Conservation (phyloP, 78 protist genomes). For the Monocercomonoides exilis region DNA sequence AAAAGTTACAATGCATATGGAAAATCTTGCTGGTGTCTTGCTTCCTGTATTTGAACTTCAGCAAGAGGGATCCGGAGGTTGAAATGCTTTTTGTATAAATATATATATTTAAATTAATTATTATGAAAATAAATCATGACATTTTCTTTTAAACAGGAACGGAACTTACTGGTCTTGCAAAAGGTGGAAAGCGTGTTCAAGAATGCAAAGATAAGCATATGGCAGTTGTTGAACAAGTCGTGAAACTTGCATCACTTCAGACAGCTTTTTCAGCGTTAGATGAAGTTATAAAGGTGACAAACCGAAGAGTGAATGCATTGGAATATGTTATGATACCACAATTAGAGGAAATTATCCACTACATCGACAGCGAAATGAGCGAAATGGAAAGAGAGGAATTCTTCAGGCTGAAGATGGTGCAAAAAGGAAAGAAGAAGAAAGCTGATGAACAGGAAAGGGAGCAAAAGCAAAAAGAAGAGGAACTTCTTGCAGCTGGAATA, state of each 20-base stretch:
- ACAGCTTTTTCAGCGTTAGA: conserved; percentile 87
- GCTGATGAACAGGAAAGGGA: neutral
- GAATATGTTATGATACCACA: conserved; percentile 90
- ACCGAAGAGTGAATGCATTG: conserved; percentile 97
- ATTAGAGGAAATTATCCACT: conserved; percentile 66
- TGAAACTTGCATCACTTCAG: conserved; percentile 82
- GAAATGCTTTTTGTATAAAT: neutral
- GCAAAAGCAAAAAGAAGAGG: too few relatives aligned
- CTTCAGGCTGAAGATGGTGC: conserved; percentile 61
- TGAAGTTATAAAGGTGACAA: conserved; percentile 88
- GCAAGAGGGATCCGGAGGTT: neutral
- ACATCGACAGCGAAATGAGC: conserved; percentile 86
- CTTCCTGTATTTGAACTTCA: conserved; percentile 35
- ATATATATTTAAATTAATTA: neutral
- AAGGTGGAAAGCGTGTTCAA: conserved; percentile 86
- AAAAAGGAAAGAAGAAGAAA: conserved; percentile 24
- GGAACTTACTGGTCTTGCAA: conserved; percentile 69
- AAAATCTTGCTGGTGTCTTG: conserved; percentile 49
- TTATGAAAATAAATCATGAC: too few relatives aligned
- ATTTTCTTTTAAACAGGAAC: too few relatives aligned
- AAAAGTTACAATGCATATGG: neutral
- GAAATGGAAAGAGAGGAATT: conserved; percentile 89
- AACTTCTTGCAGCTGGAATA: too few relatives aligned
- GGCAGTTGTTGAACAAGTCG: conserved; percentile 58
- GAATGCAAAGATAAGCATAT: conserved; percentile 44